Evolutionary conservation across 305 asterid genomes (phyloP).

Genomic region (Fraxinus platypoda): DNA sequence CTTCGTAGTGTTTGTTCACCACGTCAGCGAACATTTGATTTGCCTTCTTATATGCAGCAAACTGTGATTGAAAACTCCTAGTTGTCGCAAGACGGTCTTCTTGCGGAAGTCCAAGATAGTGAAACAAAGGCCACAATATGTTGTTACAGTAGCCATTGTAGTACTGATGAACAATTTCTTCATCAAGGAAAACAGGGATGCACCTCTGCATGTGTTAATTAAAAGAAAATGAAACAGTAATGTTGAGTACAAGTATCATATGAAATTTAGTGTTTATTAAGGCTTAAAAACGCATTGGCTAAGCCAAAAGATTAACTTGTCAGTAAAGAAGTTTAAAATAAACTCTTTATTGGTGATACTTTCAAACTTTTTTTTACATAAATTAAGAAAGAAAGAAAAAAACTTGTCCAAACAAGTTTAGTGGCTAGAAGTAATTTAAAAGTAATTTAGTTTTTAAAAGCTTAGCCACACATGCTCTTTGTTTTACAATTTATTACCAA

Average conservation of each 20-base stretch:
- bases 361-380: neutral
- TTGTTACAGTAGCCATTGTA: conserved; percentile 95
- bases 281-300: conserved; percentile 10
- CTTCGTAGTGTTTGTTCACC: conserved; percentile 69
- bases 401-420: neutral
- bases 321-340: neutral
- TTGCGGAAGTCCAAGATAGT: conserved; percentile 94
- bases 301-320: neutral
- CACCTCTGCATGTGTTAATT: conserved; percentile 57
- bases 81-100: conserved; percentile 95
- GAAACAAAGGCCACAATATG: conserved; percentile 90
- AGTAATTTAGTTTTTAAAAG: neutral
- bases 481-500: conserved; percentile 12
- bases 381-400: neutral
- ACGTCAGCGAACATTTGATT: conserved; percentile 95
- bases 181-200: conserved; percentile 90
- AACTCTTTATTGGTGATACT: neutral
- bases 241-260: conserved; percentile 8
- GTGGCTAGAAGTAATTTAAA: neutral
- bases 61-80: conserved; percentile 90
- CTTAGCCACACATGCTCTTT: neutral
- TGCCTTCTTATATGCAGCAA: conserved; percentile 79
- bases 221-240: conserved; percentile 12
- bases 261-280: conserved; percentile 5
- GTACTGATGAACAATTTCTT: conserved; percentile 89